These are phyloP conservation scores for Osmanthus fragrans DNA, from an alignment of 257 asterid species.

Conservation along the genomic window DNA sequence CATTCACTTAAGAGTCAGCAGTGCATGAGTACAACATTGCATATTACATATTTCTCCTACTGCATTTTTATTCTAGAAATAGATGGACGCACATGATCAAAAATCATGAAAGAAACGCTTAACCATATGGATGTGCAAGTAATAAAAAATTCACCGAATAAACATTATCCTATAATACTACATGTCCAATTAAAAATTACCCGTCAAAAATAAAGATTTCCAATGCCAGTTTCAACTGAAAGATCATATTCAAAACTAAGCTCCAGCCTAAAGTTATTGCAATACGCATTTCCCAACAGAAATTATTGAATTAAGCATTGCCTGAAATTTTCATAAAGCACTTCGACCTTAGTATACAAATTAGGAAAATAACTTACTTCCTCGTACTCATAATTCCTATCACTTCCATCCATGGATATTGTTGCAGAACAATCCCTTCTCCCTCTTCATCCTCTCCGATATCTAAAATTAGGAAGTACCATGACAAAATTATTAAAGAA, in stretches of 20 bases:
- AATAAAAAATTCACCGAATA: background rate
- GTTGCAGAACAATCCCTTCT: conserved; percentile 70
- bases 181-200: too few species aligned
- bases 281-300: background rate
- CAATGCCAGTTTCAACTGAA: too few species aligned
- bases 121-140: background rate
- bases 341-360: background rate
- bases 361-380: conserved; percentile 49
- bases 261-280: background rate
- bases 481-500: background rate
- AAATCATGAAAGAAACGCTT: too few species aligned
- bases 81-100: background rate
- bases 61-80: background rate
- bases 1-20: background rate
- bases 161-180: too few species aligned
- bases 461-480: conserved; percentile 39
- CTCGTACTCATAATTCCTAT: conserved; percentile 79
- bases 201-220: too few species aligned
- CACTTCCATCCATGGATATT: conserved; percentile 86
- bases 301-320: background rate
- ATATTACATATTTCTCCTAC: background rate
- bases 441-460: conserved; percentile 75
- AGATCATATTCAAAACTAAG: background rate
- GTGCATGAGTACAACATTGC: too few species aligned
- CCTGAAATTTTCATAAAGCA: background rate